Conservation (phyloP, 495 filamentous ascomycete species). For the Penicillium desertorum region DNA sequence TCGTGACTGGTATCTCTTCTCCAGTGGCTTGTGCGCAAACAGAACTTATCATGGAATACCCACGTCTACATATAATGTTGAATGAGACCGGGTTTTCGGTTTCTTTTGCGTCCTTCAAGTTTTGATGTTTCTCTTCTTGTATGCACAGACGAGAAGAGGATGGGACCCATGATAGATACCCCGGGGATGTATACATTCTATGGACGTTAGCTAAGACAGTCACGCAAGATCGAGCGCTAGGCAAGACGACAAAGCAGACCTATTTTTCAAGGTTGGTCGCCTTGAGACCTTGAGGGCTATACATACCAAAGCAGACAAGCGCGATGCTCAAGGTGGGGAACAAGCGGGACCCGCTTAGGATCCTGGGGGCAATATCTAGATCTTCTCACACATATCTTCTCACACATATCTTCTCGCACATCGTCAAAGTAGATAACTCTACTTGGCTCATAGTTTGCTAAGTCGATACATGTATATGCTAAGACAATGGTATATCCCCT, state of each 20-base stretch:
- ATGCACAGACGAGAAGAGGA: background rate
- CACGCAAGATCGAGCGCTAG: background rate
- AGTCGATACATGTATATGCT: too few species aligned
- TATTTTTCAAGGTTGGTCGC: background rate
- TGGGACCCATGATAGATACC: background rate
- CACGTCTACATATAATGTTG: background rate
- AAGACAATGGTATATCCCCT: too few species aligned
- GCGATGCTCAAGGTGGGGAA: slow-evolving; percentile 1
- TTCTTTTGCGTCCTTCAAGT: background rate
- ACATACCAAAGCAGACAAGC: background rate
- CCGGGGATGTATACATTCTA: background rate
- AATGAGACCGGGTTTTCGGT: background rate
- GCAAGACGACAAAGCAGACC: background rate
- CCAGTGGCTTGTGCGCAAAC: background rate
- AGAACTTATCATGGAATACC: background rate
- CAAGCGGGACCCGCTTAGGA: background rate
- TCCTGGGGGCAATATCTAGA: background rate
- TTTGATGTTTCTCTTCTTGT: background rate
- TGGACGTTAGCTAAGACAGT: background rate
- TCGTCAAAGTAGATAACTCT: too few species aligned
- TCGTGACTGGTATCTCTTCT: background rate
- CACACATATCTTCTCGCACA: background rate
- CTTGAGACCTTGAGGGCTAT: background rate
- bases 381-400: background rate
- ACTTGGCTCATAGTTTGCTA: too few species aligned